Evolutionary conservation across 2,329 filamentous ascomycete genomes (phyloP), one percentile per base, ranked within the genome.

Genomic region (Fusarium incarnatum): DNA sequence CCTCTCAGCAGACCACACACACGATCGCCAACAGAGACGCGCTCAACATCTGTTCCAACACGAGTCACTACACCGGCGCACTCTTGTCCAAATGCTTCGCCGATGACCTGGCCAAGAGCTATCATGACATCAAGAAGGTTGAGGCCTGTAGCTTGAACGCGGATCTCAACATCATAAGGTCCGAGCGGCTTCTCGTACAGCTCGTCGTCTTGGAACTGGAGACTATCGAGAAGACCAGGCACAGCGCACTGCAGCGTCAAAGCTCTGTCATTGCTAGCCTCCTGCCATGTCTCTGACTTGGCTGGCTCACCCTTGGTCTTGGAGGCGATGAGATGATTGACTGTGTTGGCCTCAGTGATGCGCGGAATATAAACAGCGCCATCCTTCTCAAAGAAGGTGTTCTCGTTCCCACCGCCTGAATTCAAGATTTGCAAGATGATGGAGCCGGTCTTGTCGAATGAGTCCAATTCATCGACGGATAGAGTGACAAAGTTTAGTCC

Each of bases 121-220:
- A 55, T 60, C 49, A 60, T 56, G 18, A 60, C 49, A 27, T 60
- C 57, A n/a, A 56, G 57, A 1, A 60, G 28, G 10, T 55, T 60
- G 1, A 56, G 40, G 6, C 57, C 57, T 15, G 49, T 56, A 16
- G 50, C 22, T 2, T 60, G 50, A 11, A 46, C 57, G 11, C 50
- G 49, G 11, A 60, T 42, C 20, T 60, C 50, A 3, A 60, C 57
- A 23, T 56, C 57, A 15, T 42, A 5, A 47, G 57, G 57, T 18
- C 32, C 32, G n/a, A 60, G 57, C 11, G 57, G 41, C 57, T 48
- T 45, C n/a, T 60, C 42, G 20, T 60, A 56, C 6, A 56, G 50
- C 22, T 27, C 44, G 13, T 60, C 57, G 22, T 60, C 57, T 18
- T 56, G 50, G 11, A 56, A 60, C 34, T 56, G 50, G 22, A 60